Evolutionary conservation across 192 early-diverging fungal species (phyloP).

Genomic region (Coemansia sp.): DNA sequence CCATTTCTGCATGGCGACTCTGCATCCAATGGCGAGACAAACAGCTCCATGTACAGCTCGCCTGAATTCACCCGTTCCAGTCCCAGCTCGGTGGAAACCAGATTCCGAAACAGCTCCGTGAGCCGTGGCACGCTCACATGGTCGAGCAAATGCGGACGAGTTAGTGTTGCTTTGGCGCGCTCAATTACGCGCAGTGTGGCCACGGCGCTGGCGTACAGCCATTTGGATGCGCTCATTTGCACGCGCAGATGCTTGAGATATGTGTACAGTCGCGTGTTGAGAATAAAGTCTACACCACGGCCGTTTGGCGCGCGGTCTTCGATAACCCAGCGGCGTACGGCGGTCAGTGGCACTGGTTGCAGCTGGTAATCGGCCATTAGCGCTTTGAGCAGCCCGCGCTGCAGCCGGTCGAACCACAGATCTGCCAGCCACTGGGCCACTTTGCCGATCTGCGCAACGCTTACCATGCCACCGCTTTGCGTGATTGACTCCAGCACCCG

Average conservation of each 20-base stretch:
- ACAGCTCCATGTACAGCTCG: neutral
- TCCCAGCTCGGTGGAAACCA: conserved; percentile 2
- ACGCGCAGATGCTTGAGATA: conserved; percentile 35
- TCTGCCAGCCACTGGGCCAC: conserved; percentile 35
- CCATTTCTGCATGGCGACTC: neutral
- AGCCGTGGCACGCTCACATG: conserved; percentile 15
- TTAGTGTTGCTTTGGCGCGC: neutral
- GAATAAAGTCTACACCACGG: conserved; percentile 23
- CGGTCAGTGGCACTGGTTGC: conserved; percentile 25
- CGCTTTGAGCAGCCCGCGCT: conserved; percentile 12
- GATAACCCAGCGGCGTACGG: conserved; percentile 40
- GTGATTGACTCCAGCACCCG: neutral
- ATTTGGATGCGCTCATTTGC: conserved; percentile 33
- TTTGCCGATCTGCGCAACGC: conserved; percentile 3
- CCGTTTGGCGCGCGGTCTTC: conserved; percentile 40
- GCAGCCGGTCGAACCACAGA: conserved; percentile 27
- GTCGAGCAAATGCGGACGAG: conserved; percentile 8
- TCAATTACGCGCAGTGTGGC: conserved; percentile 29
- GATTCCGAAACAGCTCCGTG: conserved; percentile 2
- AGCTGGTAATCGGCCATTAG: conserved; percentile 34
- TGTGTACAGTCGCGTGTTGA: conserved; percentile 34
- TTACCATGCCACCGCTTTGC: neutral
- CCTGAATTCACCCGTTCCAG: neutral
- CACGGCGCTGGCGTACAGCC: conserved; percentile 47
- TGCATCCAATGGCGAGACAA: neutral